Conservation (phyloP, 2,329 filamentous ascomycete genomes). For the Phialemonium atrogriseum region DNA sequence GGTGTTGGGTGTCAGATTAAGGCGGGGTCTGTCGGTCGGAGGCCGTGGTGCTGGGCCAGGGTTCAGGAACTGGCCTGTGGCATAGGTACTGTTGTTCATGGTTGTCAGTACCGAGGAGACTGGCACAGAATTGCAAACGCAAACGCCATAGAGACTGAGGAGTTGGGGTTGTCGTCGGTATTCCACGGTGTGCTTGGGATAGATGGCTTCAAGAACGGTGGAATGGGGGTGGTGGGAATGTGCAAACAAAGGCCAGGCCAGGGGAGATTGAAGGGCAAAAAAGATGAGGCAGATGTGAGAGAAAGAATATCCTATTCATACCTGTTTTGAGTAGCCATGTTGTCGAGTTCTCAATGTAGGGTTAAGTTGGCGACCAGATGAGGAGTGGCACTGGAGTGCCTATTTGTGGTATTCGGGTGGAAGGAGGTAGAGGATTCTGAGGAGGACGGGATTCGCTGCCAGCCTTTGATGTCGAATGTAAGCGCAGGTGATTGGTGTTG, state of each 20-base stretch:
- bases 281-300: slow-evolving; percentile 4
- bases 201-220: too few relatives aligned
- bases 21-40: slow-evolving; percentile 72
- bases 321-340: slow-evolving; percentile 26
- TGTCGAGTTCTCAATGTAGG: too few relatives aligned
- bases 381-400: slow-evolving; percentile 3
- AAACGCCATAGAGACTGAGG: too few relatives aligned
- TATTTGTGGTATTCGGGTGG: slow-evolving; percentile 1
- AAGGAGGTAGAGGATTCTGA: too few relatives aligned
- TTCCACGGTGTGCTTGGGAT: too few relatives aligned
- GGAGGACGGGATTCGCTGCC: too few relatives aligned
- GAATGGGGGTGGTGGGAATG: too few relatives aligned
- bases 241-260: too few relatives aligned
- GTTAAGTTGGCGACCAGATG: too few relatives aligned
- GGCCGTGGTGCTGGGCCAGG: slow-evolving; percentile 89
- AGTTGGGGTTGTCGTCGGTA: too few relatives aligned
- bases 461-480: too few relatives aligned
- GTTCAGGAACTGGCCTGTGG: slow-evolving; percentile 79
- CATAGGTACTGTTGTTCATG: slow-evolving; percentile 39
- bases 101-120: not conserved
- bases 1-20: slow-evolving; percentile 69
- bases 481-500: too few relatives aligned
- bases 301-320: slow-evolving; percentile 13
- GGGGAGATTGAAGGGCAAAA: not conserved
- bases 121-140: not conserved